These are phyloP conservation scores for Pyrus communis DNA, from an alignment of 306 rosid genomes.

Conservation along the genomic window DNA sequence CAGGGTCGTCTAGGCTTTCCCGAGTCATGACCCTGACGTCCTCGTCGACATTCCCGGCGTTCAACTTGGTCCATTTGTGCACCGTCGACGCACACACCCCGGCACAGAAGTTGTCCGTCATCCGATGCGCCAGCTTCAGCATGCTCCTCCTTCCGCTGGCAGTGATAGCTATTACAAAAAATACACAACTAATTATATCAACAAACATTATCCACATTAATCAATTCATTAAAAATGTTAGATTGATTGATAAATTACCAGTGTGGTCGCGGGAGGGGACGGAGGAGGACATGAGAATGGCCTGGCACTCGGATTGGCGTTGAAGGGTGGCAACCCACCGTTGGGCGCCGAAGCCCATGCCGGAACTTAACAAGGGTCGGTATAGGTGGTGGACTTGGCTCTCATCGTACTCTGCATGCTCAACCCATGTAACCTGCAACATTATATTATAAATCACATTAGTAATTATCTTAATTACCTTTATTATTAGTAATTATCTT, in stretches of 20 bases:
- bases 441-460: neutral
- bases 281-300: constrained; percentile 73
- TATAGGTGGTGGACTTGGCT: constrained; percentile 77
- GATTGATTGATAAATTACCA: constrained; percentile 9
- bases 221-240: neutral
- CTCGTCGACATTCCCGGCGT: constrained; percentile 63
- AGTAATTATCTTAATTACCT: neutral
- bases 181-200: too few relatives aligned
- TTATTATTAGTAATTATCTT: neutral
- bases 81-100: constrained; percentile 92
- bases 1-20: constrained; percentile 86
- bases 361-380: constrained; percentile 65
- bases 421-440: constrained; percentile 91
- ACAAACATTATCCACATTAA: neutral
- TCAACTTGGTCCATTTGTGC: constrained; percentile 91
- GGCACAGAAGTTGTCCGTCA: constrained; percentile 95
- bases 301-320: constrained; percentile 89
- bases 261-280: constrained; percentile 61
- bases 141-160: constrained; percentile 76
- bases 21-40: constrained; percentile 92
- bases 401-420: constrained; percentile 87
- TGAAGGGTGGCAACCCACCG: constrained; percentile 91
- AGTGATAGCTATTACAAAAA: constrained; percentile 41
- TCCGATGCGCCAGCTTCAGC: constrained; percentile 88
- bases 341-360: constrained; percentile 84